Percentiles rank a stretch among this genome's conserved stretches.
These are phyloP conservation scores for Firmiana major DNA, from an alignment of 345 rosid genomes.

Conservation along the genomic window DNA sequence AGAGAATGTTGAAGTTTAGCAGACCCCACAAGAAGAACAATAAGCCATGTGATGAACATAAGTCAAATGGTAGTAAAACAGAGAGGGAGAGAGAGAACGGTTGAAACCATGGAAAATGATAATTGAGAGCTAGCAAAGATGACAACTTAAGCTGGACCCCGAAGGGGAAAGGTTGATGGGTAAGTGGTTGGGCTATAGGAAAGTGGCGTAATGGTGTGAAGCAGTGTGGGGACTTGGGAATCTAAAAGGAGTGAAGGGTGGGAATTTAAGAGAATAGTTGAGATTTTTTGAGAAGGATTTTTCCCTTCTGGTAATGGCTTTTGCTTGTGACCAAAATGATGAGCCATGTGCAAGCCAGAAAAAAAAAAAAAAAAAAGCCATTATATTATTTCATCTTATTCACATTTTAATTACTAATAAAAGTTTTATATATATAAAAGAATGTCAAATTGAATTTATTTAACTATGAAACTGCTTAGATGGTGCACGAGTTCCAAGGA, in stretches of 20 bases:
- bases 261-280: background rate
- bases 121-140: background rate
- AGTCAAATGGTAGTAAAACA: background rate
- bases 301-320: conserved; percentile 2
- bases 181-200: background rate
- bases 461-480: no score
- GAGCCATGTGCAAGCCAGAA: conserved; percentile 25
- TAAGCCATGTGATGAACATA: background rate
- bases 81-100: background rate
- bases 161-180: background rate
- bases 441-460: no score
- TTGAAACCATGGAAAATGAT: background rate
- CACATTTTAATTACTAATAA: background rate
- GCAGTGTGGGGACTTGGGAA: background rate
- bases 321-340: conserved; percentile 25
- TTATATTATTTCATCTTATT: no score
- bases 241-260: background rate
- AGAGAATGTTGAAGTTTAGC: background rate
- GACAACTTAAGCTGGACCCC: background rate
- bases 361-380: background rate
- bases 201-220: background rate
- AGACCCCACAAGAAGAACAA: background rate
- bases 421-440: no score
- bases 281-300: conserved; percentile 6
- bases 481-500: no score